Conservation (phyloP, 1,284 basidiomycete genomes). For the Tremellales sp. region DNA sequence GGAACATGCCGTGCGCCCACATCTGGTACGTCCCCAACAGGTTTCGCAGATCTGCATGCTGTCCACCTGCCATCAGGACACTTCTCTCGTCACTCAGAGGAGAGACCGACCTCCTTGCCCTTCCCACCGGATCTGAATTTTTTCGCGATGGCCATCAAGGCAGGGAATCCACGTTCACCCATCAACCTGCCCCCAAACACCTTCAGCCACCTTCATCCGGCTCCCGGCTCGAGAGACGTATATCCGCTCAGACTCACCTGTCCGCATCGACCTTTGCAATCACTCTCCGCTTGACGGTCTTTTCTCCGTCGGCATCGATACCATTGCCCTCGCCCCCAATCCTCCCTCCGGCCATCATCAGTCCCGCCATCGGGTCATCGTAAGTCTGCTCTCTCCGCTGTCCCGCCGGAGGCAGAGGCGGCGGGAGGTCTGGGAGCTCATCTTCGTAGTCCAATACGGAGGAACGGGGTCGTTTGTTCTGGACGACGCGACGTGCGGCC, state of each 20-base stretch:
- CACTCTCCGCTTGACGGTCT: conserved; percentile 54
- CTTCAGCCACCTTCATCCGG: background rate
- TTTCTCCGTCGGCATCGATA: conserved; percentile 21
- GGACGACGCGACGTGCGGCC: conserved; percentile 1
- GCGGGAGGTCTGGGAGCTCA: background rate
- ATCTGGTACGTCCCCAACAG: conserved; percentile 80
- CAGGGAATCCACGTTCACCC: conserved; percentile 68
- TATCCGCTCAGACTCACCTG: conserved; percentile 46
- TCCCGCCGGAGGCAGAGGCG: background rate
- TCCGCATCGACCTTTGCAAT: conserved; percentile 66
- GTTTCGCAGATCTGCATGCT: conserved; percentile 72
- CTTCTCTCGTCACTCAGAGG: background rate
- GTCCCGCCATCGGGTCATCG: background rate
- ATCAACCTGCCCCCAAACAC: conserved; percentile 53
- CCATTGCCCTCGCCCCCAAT: conserved; percentile 3
- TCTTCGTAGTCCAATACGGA: background rate
- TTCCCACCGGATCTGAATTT: conserved; percentile 76
- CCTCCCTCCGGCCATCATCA: background rate
- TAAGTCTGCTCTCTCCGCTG: conserved; percentile 2
- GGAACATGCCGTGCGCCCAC: conserved; percentile 87
- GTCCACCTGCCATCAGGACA: background rate
- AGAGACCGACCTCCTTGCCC: conserved; percentile 71
- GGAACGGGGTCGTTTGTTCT: conserved; percentile 1
- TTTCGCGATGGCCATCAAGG: conserved; percentile 67
- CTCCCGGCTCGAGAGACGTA: background rate